Percentiles rank a stretch among this genome's conserved stretches.
Evolutionary conservation across 768 basidiomycete genomes (phyloP).

Genomic region (Suillus americanus): DNA sequence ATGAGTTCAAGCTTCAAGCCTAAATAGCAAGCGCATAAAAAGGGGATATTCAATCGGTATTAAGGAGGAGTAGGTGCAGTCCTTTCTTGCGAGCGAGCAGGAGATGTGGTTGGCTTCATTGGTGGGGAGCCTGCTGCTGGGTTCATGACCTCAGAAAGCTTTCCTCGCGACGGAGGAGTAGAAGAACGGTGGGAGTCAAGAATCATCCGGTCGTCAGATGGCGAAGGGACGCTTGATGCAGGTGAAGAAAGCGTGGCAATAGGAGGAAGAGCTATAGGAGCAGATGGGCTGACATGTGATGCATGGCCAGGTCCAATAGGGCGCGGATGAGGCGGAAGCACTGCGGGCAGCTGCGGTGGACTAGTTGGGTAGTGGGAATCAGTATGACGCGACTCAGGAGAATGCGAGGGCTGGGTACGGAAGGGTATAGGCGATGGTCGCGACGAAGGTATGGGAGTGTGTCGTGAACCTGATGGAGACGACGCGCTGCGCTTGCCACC

Average conservation of each 20-base stretch:
- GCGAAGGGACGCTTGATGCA: conserved; percentile 55
- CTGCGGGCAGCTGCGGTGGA: conserved; percentile 55
- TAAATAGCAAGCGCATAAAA: conserved; percentile 12
- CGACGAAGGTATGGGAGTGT: conserved; percentile 58
- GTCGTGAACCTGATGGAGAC: conserved; percentile 49
- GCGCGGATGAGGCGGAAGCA: conserved; percentile 73
- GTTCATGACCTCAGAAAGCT: conserved; percentile 53
- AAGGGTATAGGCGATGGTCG: conserved; percentile 73
- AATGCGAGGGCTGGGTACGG: conserved; percentile 70
- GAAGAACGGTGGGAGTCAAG: conserved; percentile 41
- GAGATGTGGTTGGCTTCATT: conserved; percentile 54
- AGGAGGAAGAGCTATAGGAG: conserved; percentile 59
- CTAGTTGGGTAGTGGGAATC: conserved; percentile 42
- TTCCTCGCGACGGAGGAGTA: conserved; percentile 52
- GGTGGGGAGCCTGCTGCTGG: conserved; percentile 50
- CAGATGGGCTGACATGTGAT: conserved; percentile 35
- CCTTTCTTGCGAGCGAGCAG: conserved; percentile 41
- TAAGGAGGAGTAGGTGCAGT: conserved; percentile 29
- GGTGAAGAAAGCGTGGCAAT: conserved; percentile 72
- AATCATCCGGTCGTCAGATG: conserved; percentile 38
- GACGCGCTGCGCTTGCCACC: conserved; percentile 47
- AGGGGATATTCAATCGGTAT: neutral
- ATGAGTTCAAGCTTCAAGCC: conserved; percentile 2
- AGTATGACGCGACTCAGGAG: conserved; percentile 58
- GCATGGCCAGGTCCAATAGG: conserved; percentile 60